A percentile compares a stretch with the other conserved stretches of the same genome.
Conservation (phyloP, 2,329 filamentous ascomycete genomes). For the Colletotrichum phormii region DNA sequence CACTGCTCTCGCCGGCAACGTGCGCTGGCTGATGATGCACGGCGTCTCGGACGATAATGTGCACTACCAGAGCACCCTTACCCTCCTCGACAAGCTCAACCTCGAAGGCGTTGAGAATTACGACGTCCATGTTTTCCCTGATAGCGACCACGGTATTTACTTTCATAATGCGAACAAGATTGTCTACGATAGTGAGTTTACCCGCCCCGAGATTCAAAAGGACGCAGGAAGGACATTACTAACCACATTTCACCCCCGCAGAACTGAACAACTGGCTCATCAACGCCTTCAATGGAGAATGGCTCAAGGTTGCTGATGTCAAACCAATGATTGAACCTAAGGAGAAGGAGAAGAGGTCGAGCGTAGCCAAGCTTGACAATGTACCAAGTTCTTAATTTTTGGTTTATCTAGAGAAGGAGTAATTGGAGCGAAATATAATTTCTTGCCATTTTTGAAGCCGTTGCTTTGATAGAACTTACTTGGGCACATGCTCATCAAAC, state of each 20-base stretch:
- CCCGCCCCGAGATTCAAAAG: not conserved
- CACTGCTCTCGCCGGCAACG: conserved; percentile 77
- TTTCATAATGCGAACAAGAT: conserved; percentile 94
- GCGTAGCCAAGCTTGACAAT: not conserved
- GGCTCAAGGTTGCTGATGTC: conserved; percentile 71
- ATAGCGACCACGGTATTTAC: conserved; percentile 93
- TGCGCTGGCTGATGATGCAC: conserved; percentile 95
- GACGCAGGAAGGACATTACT: not conserved
- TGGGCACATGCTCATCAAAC: not conserved
- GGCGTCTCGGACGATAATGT: conserved; percentile 98
- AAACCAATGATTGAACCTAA: conserved; percentile 54
- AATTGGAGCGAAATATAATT: not conserved
- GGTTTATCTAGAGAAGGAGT: not conserved
- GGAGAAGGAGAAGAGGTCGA: conserved; percentile 18
- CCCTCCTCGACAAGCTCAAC: conserved; percentile 87
- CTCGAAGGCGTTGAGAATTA: conserved; percentile 88
- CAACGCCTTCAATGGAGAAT: conserved; percentile 98
- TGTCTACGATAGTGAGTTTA: conserved; percentile 88
- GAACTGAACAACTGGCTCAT: conserved; percentile 91
- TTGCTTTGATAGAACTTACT: not conserved
- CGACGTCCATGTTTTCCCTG: conserved; percentile 95
- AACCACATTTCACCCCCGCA: conserved; percentile 46
- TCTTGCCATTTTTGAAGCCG: not conserved
- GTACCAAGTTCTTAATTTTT: not conserved
- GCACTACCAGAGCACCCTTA: conserved; percentile 94